Base-by-base conservation (phyloP, 2,329 filamentous ascomycete species). In the Eurotiales sp. region DNA sequence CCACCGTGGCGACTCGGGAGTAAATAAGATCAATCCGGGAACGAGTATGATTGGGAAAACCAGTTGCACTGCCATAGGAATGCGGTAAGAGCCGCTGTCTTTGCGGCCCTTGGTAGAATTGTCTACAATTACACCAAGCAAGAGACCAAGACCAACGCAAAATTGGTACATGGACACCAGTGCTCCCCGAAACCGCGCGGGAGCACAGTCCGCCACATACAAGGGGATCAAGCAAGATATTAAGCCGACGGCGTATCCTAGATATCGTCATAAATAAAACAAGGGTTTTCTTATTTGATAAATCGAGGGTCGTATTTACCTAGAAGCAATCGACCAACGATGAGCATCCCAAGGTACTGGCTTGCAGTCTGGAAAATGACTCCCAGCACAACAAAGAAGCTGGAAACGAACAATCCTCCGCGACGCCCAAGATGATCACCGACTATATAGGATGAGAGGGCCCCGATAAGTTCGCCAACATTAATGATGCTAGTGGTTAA, bases 131-230 rank as follows among this genome's bases (percentile, higher is more conserved):
- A 86, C 80, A 21, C 87, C 88, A 54, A 91, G 71, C 65, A 92
- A 75, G 57, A 93, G 74, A 71, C 88, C 88, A 56, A 91, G 79
- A 55, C 87, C 90, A 68, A 91, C 85, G 69, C 84, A 88, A 77
- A 90, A 90, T 67, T 91, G 87, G 75, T 91, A 91, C 3, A 86
- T 86, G 1, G 86, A 82, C 15, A 92, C 87, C 45, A 91, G 80
- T 50, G 86, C 84, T 64, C 87, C 87, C 62, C 88, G 83, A 58
- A 92, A 84, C 70, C 87, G 88, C 69, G 79, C 81, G 52, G 86
- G 85, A 29, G 71, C 68, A 66, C 91, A 88, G 72, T 91, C 88
- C 40, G 85, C 89, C 87, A 93, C 92, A 81, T 92, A 90, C 55
- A 90, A 77, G 64, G 90, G 88, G 69, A 90, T 83, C 61, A 90